Evolutionary conservation across 192 early-diverging fungal genomes (phyloP).

Genomic region (Geranomyces variabilis): DNA sequence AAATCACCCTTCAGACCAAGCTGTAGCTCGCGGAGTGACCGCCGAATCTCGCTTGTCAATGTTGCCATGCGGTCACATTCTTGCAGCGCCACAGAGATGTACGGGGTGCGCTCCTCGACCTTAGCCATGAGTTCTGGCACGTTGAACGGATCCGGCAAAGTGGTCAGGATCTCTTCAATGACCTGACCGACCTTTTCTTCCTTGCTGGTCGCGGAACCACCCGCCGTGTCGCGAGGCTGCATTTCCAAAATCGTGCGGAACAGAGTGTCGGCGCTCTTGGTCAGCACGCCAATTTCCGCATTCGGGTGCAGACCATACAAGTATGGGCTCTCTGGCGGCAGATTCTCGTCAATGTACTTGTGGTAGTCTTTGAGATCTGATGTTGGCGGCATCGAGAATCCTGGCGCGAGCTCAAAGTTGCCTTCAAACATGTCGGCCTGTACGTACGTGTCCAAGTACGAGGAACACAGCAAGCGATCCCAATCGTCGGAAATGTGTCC

Average conservation of each 20-base stretch:
- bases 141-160: constrained; percentile 63
- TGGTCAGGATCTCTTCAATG: constrained; percentile 62
- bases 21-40: constrained; percentile 65
- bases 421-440: constrained; percentile 68
- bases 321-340: constrained; percentile 64
- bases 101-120: constrained; percentile 69
- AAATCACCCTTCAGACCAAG: constrained; percentile 68
- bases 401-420: constrained; percentile 64
- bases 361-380: constrained; percentile 72
- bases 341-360: constrained; percentile 66
- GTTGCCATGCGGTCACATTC: constrained; percentile 69
- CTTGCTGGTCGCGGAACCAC: constrained; percentile 59
- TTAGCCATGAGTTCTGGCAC: constrained; percentile 62
- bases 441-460: constrained; percentile 65
- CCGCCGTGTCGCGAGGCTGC: constrained; percentile 63
- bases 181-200: constrained; percentile 66
- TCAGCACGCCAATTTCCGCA: constrained; percentile 68
- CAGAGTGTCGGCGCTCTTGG: constrained; percentile 66
- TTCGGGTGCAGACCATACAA: constrained; percentile 70
- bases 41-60: constrained; percentile 60
- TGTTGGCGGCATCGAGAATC: constrained; percentile 58
- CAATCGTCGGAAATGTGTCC: constrained; percentile 74
- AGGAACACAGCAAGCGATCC: constrained; percentile 63
- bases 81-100: constrained; percentile 68
- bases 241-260: constrained; percentile 72